Percentiles rank a stretch among this genome's conserved stretches.
Conservation (phyloP, 2,329 filamentous ascomycete species). For the Fusarium sp. region DNA sequence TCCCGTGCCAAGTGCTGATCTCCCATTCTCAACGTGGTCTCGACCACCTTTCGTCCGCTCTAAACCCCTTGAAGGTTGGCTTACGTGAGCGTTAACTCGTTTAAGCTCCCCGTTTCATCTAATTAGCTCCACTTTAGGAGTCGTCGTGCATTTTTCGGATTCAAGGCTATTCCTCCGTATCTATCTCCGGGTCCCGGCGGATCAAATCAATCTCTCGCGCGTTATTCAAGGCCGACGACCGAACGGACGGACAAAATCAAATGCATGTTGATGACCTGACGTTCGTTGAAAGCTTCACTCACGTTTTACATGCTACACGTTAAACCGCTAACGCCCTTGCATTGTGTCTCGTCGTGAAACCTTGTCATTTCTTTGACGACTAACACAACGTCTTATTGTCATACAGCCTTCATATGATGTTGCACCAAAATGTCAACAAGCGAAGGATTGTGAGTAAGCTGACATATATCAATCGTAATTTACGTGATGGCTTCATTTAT, state of each 20-base stretch:
- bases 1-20: slow-evolving; percentile 17
- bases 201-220: neutral
- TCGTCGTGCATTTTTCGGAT: slow-evolving; percentile 10
- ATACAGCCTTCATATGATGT: neutral
- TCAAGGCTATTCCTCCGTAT: slow-evolving; percentile 8
- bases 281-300: neutral
- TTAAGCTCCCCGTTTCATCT: neutral
- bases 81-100: neutral
- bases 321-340: slow-evolving; percentile 6
- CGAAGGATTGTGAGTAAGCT: neutral
- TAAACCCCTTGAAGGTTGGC: neutral
- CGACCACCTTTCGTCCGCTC: slow-evolving; percentile 2
- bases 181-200: slow-evolving; percentile 9
- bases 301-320: slow-evolving; percentile 11
- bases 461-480: neutral
- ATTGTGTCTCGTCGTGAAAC: slow-evolving; percentile 10
- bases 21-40: slow-evolving; percentile 18
- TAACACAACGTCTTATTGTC: slow-evolving; percentile 11
- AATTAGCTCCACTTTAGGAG: neutral
- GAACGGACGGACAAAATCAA: neutral
- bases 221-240: slow-evolving; percentile 11
- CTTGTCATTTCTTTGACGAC: neutral
- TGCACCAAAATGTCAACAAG: neutral
- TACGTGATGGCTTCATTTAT: slow-evolving; percentile 28
- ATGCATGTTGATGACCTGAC: neutral